Percentiles rank a stretch among this genome's conserved stretches.
Evolutionary conservation across 164 flowering plant genomes (phyloP).

Genomic region (Sextonia rubra): DNA sequence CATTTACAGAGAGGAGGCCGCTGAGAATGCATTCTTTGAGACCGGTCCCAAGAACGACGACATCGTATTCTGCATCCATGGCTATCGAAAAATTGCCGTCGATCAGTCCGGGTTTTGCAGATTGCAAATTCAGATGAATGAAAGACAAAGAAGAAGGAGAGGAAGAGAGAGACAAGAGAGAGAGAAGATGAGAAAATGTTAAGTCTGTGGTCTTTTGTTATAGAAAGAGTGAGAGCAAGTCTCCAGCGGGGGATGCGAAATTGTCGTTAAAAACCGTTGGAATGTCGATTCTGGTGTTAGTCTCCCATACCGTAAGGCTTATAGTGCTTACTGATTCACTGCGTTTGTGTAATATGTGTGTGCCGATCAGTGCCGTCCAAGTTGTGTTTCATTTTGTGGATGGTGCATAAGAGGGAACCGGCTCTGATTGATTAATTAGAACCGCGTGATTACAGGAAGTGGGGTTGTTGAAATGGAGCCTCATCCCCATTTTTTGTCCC

Average conservation of each 20-base stretch:
- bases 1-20: conserved; percentile 27
- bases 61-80: conserved; percentile 34
- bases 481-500: no score
- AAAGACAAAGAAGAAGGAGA: background rate
- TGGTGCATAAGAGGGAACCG: background rate
- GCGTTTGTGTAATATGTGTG: no score
- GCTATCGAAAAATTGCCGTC: background rate
- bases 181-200: background rate
- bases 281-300: background rate
- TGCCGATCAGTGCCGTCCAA: background rate
- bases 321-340: background rate
- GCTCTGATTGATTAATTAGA: background rate
- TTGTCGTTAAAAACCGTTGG: conserved; percentile 14
- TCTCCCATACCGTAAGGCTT: background rate
- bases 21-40: conserved; percentile 33
- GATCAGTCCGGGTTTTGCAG: background rate
- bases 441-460: background rate
- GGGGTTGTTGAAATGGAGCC: no score
- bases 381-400: background rate
- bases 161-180: conserved; percentile 3
- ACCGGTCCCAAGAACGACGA: conserved; percentile 25
- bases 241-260: conserved; percentile 14
- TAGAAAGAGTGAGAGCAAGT: conserved; percentile 4
- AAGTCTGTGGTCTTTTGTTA: background rate
- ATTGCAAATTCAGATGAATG: background rate